Percentiles rank a stretch among this genome's conserved stretches.
These are phyloP conservation scores for Aspergillus luchuensis DNA, from an alignment of 2,329 filamentous ascomycete genomes.

Conservation along the genomic window DNA sequence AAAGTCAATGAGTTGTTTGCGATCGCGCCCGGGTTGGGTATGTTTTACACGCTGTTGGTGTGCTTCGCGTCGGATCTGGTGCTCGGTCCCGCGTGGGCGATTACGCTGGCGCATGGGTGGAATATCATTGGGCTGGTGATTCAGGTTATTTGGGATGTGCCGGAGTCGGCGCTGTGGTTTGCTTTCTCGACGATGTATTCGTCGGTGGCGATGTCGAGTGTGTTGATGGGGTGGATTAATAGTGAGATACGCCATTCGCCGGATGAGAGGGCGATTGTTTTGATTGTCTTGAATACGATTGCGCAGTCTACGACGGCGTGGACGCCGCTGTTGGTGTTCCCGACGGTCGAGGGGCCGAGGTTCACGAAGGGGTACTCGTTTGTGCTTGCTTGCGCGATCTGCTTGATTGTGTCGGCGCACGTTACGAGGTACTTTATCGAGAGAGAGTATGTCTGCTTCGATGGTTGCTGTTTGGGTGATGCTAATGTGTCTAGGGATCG, in stretches of 20 bases:
- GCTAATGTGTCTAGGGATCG: too few species aligned
- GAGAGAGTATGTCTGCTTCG: conserved; percentile 18
- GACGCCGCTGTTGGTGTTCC: conserved; percentile 57
- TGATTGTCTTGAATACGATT: conserved; percentile 57
- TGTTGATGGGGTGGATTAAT: conserved; percentile 61
- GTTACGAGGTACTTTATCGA: conserved; percentile 21
- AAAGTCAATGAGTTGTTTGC: conserved; percentile 56
- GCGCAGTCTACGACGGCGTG: conserved; percentile 59
- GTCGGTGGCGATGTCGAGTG: conserved; percentile 55
- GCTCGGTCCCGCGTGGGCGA: conserved; percentile 57
- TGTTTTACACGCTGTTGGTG: conserved; percentile 58
- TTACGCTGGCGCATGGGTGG: conserved; percentile 54
- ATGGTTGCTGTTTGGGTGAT: background rate
- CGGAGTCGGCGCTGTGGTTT: conserved; percentile 57
- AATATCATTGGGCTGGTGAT: conserved; percentile 59
- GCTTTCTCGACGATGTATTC: conserved; percentile 55
- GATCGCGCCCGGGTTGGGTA: conserved; percentile 57
- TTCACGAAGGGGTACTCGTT: conserved; percentile 50
- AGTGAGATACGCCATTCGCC: conserved; percentile 45
- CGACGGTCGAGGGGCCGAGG: conserved; percentile 47
- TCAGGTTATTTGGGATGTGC: conserved; percentile 58
- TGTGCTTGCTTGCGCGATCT: conserved; percentile 42
- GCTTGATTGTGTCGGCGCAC: conserved; percentile 37
- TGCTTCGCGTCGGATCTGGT: conserved; percentile 59
- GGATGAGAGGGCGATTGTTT: conserved; percentile 51